Conservation (phyloP, 1,284 basidiomycete genomes). For the Ceratobasidium papillatum region DNA sequence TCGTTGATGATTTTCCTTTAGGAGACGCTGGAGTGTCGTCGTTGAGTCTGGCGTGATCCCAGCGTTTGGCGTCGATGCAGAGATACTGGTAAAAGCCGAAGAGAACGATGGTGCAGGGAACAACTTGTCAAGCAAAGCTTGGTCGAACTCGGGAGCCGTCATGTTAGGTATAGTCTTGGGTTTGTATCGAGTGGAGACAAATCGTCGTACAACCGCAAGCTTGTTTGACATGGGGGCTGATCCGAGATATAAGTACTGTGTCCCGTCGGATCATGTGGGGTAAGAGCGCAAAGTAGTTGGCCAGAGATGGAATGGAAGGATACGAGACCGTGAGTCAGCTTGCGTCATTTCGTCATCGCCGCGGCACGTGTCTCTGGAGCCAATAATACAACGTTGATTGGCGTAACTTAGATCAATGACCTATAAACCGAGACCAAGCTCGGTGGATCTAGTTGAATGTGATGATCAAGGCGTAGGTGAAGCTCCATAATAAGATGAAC, state of each 20-base stretch:
- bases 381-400: neutral
- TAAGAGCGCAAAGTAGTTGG: neutral
- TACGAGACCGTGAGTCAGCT: neutral
- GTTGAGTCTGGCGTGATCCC: constrained; percentile 63
- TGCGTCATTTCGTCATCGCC: neutral
- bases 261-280: neutral
- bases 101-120: constrained; percentile 54
- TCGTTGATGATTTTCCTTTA: constrained; percentile 65
- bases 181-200: neutral
- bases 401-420: too few relatives aligned
- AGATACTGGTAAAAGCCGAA: constrained; percentile 49
- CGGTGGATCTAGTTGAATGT: too few relatives aligned
- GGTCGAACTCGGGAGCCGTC: constrained; percentile 16
- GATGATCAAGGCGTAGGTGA: neutral
- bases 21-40: constrained; percentile 55
- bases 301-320: neutral
- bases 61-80: constrained; percentile 55
- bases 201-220: neutral
- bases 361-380: neutral
- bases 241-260: neutral
- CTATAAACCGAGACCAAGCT: too few relatives aligned
- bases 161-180: neutral
- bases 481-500: neutral
- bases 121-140: constrained; percentile 48
- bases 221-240: neutral